phyloP scores from a whole-genome alignment of 2,329 filamentous ascomycete species.

The Trichoderma afroharzianum region DNA sequence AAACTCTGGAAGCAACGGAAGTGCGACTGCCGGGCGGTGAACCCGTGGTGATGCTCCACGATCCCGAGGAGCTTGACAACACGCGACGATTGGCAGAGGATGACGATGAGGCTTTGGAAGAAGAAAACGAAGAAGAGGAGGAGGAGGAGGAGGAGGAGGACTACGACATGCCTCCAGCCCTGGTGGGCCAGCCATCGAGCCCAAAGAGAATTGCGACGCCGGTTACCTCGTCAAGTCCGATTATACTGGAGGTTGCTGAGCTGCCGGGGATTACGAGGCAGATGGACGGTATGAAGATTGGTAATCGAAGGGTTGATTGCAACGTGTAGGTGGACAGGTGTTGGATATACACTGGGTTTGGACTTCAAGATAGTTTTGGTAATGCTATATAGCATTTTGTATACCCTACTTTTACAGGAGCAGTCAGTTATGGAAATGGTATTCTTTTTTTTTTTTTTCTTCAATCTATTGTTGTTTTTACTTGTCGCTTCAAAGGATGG shows the following conservation, averaged over 20 bases:
- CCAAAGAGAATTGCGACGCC: conserved; percentile 20
- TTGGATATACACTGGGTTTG: background rate
- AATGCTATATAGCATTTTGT: background rate
- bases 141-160: conserved; percentile 24
- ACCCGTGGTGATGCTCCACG: conserved; percentile 34
- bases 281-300: conserved; percentile 34
- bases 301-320: conserved; percentile 18
- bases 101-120: conserved; percentile 22
- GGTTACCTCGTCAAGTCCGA: conserved; percentile 27
- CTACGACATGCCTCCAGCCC: conserved; percentile 7
- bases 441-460: background rate
- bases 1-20: conserved; percentile 66
- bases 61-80: conserved; percentile 3
- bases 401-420: conserved; percentile 6
- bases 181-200: background rate
- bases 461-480: background rate
- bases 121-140: conserved; percentile 18
- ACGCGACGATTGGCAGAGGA: conserved; percentile 4
- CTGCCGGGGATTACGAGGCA: conserved; percentile 28
- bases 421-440: background rate
- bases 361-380: background rate
- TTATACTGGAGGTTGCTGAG: conserved; percentile 28
- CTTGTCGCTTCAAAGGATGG: background rate
- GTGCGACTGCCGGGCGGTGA: conserved; percentile 68
- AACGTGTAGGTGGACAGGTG: background rate